Evolutionary conservation across 2,329 filamentous ascomycete species (phyloP).

Genomic region (Fusarium cyanostomum): DNA sequence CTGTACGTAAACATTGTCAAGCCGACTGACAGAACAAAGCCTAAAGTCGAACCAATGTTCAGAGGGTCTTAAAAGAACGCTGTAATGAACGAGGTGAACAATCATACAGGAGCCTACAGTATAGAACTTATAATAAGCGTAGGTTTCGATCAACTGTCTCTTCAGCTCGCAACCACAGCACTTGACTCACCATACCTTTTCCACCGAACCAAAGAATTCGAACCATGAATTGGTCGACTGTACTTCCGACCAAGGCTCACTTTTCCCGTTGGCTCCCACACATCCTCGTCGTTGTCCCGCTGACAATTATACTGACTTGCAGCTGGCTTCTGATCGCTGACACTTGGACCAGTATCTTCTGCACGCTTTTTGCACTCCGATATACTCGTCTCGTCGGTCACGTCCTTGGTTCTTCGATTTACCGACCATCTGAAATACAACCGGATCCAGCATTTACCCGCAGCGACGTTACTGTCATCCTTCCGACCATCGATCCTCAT

Average conservation of each 20-base stretch:
- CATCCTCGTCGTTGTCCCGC: neutral
- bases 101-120: too few species aligned
- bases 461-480: constrained; percentile 59
- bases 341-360: constrained; percentile 30
- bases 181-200: neutral
- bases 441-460: constrained; percentile 45
- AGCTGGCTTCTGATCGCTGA: constrained; percentile 28
- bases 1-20: too few species aligned
- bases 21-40: too few species aligned
- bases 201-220: neutral
- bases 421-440: constrained; percentile 47
- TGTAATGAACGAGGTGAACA: too few species aligned
- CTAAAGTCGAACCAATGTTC: too few species aligned
- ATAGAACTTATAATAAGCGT: too few species aligned
- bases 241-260: neutral
- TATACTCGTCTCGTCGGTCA: constrained; percentile 59
- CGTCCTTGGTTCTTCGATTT: constrained; percentile 52
- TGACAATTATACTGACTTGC: neutral
- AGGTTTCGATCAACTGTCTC: too few species aligned
- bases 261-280: constrained; percentile 8
- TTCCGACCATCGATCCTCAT: constrained; percentile 60
- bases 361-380: constrained; percentile 48
- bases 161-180: neutral
- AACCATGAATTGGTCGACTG: neutral
- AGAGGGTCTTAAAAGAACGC: too few species aligned